Percentiles rank a stretch among this genome's conserved stretches.
These are phyloP conservation scores for Euphrasia arctica DNA, from an alignment of 305 asterid species.

Conservation along the genomic window DNA sequence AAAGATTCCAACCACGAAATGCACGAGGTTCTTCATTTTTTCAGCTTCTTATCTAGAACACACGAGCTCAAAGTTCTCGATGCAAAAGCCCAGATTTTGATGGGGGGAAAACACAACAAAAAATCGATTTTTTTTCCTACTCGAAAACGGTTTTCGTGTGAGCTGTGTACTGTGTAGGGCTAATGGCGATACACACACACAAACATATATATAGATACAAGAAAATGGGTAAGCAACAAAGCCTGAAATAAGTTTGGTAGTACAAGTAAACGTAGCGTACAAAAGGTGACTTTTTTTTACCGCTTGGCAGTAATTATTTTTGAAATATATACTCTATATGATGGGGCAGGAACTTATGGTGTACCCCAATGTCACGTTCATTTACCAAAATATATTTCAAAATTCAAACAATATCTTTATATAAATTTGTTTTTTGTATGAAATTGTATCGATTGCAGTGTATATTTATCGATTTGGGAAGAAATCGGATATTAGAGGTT, in stretches of 20 bases:
- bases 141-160: slow-evolving; percentile 1
- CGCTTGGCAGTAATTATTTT: slow-evolving; percentile 1
- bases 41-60: slow-evolving; percentile 3
- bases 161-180: not conserved
- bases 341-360: too few relatives aligned
- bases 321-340: too few relatives aligned
- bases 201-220: not conserved
- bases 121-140: not conserved
- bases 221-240: slow-evolving; percentile 12
- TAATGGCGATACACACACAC: not conserved
- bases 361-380: not conserved
- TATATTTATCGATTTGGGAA: too few relatives aligned
- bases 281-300: not conserved
- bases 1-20: slow-evolving; percentile 41
- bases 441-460: too few relatives aligned
- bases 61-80: not conserved
- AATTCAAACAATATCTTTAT: too few relatives aligned
- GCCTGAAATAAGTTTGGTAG: not conserved
- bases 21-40: slow-evolving; percentile 29
- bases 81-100: not conserved
- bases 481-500: too few relatives aligned
- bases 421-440: too few relatives aligned
- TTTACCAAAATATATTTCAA: not conserved
- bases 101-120: not conserved
- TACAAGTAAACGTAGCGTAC: not conserved